Conservation (phyloP, 2,329 filamentous ascomycete genomes). For the Didymella pomorum region DNA sequence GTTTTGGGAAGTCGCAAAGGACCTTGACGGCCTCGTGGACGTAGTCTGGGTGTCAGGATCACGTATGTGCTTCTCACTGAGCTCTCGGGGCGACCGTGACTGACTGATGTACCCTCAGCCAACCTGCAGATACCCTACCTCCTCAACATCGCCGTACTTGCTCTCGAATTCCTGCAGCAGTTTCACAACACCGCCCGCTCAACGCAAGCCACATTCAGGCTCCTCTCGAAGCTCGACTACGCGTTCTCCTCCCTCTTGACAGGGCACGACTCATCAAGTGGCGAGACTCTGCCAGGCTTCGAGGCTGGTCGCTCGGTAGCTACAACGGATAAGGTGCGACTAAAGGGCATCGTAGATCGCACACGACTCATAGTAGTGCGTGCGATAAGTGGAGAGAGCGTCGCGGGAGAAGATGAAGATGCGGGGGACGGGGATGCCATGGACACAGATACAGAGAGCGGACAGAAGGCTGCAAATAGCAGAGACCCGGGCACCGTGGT, state of each 20-base stretch:
- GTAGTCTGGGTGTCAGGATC: constrained; percentile 88
- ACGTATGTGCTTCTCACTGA: constrained; percentile 63
- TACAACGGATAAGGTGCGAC: constrained; percentile 88
- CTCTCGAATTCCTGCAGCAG: constrained; percentile 74
- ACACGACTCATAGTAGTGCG: constrained; percentile 76
- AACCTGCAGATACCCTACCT: constrained; percentile 84
- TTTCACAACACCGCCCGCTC: constrained; percentile 73
- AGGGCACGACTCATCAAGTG: constrained; percentile 71
- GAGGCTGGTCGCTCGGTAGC: constrained; percentile 69
- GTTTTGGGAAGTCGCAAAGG: constrained; percentile 75
- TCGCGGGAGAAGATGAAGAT: constrained; percentile 48
- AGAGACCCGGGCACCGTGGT: constrained; percentile 34
- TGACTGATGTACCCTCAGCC: constrained; percentile 57
- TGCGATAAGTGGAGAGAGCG: constrained; percentile 65
- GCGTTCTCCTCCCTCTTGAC: constrained; percentile 79
- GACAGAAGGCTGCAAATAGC: constrained; percentile 21
- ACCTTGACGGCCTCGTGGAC: constrained; percentile 78
- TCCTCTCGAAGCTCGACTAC: constrained; percentile 81
- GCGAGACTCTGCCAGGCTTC: constrained; percentile 74
- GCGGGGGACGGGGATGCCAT: constrained; percentile 21
- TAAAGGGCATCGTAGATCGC: constrained; percentile 80
- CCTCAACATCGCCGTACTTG: constrained; percentile 76
- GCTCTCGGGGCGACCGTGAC: not conserved
- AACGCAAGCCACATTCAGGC: constrained; percentile 71
- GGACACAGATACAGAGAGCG: constrained; percentile 47